phyloP scores from a whole-genome alignment of 1,284 basidiomycete genomes.

The Moniliophthora roreri region DNA sequence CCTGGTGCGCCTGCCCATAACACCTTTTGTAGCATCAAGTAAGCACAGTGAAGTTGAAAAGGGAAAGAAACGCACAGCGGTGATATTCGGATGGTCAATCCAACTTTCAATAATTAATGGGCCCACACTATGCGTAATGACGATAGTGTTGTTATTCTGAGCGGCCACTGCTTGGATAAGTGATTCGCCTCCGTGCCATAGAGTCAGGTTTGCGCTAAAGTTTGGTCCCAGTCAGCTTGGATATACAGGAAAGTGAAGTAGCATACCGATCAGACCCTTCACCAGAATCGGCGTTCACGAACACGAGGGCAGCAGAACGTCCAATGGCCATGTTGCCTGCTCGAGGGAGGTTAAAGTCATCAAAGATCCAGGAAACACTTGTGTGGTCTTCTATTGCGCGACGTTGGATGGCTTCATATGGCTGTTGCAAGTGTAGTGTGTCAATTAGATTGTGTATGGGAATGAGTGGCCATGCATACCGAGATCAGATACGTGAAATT shows the following conservation, averaged over 20 bases:
- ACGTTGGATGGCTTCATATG: conserved; percentile 37
- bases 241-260: background rate
- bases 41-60: background rate
- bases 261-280: conserved; percentile 26
- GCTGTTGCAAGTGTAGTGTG: conserved; percentile 21
- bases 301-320: conserved; percentile 35
- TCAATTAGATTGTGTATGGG: background rate
- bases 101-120: conserved; percentile 48
- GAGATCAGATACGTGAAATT: conserved; percentile 37
- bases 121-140: conserved; percentile 54
- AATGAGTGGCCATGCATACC: conserved; percentile 18
- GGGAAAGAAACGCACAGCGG: conserved; percentile 29
- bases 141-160: conserved; percentile 50
- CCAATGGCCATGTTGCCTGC: conserved; percentile 27
- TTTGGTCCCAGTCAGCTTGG: conserved; percentile 47
- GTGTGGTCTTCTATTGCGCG: conserved; percentile 32
- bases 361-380: conserved; percentile 34
- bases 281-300: conserved; percentile 38
- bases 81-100: conserved; percentile 51
- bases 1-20: conserved; percentile 56
- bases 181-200: conserved; percentile 49
- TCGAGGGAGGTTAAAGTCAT: conserved; percentile 29
- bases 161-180: conserved; percentile 28
- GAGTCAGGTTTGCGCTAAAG: conserved; percentile 49
- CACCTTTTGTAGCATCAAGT: conserved; percentile 23